phyloP scores from a whole-genome alignment of 2,329 filamentous ascomycete species.

The Pseudocercospora ulei region DNA sequence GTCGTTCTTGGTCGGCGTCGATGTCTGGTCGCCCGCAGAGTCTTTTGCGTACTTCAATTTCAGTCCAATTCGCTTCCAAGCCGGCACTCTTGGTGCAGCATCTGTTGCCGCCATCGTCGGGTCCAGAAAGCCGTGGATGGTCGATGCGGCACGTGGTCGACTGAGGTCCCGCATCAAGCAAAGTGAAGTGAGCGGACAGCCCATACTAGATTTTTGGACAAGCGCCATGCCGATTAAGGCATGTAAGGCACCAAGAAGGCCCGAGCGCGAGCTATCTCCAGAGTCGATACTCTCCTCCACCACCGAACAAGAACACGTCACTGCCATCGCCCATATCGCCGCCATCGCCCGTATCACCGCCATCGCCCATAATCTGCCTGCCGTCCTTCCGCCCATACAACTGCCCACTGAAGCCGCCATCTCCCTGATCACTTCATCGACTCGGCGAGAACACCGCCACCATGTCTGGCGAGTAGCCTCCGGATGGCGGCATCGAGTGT shows the following conservation, averaged over 20 bases:
- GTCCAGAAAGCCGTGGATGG: not conserved
- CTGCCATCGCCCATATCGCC: conserved; percentile 1
- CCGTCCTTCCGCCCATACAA: not conserved
- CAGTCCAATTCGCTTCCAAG: conserved; percentile 53
- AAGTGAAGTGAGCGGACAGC: not conserved
- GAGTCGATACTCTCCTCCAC: no score
- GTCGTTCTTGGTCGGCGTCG: conserved; percentile 2
- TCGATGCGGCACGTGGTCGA: not conserved
- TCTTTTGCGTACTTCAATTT: conserved; percentile 49
- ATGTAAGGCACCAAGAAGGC: not conserved
- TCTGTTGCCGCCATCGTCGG: conserved; percentile 1
- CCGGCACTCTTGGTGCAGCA: conserved; percentile 38
- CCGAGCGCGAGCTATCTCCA: conserved; percentile 2
- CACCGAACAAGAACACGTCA: conserved; percentile 1
- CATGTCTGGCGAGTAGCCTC: conserved; percentile 29
- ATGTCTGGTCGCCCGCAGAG: conserved; percentile 13
- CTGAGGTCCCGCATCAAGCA: not conserved
- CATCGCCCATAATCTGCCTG: not conserved
- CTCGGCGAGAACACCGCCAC: conserved; percentile 17
- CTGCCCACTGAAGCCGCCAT: not conserved
- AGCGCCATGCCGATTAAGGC: not conserved
- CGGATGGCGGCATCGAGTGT: conserved; percentile 3
- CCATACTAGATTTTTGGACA: not conserved
- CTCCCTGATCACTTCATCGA: not conserved
- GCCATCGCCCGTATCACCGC: not conserved